These are phyloP conservation scores for Geum urbanum DNA, from an alignment of 306 rosid genomes.

Conservation along the genomic window DNA sequence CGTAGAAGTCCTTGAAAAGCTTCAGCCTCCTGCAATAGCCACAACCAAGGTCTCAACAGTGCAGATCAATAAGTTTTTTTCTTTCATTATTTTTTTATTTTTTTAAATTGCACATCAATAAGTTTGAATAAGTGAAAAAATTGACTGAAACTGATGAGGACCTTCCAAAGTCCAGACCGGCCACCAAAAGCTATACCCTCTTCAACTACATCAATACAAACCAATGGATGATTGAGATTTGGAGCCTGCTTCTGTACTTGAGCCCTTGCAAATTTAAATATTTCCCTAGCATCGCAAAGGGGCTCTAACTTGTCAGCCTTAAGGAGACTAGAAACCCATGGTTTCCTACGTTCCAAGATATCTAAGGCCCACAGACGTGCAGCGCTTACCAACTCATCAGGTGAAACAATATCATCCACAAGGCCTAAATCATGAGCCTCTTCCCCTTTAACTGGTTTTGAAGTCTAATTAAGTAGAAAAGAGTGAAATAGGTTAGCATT, in stretches of 20 bases:
- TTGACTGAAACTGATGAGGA: too few relatives aligned
- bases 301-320: slow-evolving; percentile 79
- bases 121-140: too few relatives aligned
- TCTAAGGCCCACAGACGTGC: slow-evolving; percentile 89
- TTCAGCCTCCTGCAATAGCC: slow-evolving; percentile 74
- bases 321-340: slow-evolving; percentile 87
- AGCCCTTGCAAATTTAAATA: slow-evolving; percentile 68
- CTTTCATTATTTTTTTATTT: too few relatives aligned
- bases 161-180: slow-evolving; percentile 92
- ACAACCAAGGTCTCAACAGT: slow-evolving; percentile 27
- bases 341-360: slow-evolving; percentile 54
- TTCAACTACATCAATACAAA: slow-evolving; percentile 87
- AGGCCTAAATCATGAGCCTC: slow-evolving; percentile 82
- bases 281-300: slow-evolving; percentile 92
- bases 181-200: slow-evolving; percentile 80
- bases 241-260: slow-evolving; percentile 74
- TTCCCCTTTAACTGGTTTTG: slow-evolving; percentile 78
- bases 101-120: too few relatives aligned
- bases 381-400: slow-evolving; percentile 61
- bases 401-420: slow-evolving; percentile 72
- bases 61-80: slow-evolving; percentile 12
- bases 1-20: slow-evolving; percentile 54
- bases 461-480: slow-evolving; percentile 44
- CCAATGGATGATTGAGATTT: slow-evolving; percentile 78
- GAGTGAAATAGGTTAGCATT: slow-evolving; percentile 3